These are phyloP conservation scores for Lantana camara DNA, from an alignment of 257 asterid species.

Conservation along the genomic window DNA sequence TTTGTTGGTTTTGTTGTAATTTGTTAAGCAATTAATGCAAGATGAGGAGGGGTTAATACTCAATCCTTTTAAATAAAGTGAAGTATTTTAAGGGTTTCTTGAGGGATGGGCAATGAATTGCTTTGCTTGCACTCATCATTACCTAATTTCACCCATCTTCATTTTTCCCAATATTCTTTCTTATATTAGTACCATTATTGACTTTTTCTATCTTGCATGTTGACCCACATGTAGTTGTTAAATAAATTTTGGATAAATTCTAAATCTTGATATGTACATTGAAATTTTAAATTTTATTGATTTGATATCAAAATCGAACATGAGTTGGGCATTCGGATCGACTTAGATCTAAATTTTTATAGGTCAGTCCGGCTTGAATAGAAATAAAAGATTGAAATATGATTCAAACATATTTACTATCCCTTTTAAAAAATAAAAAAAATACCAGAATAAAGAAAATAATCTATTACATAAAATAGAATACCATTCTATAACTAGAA, in stretches of 20 bases:
- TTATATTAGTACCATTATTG: not conserved
- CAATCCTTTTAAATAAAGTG: not conserved
- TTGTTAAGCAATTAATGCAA: slow-evolving; percentile 13
- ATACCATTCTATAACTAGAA: too few relatives aligned
- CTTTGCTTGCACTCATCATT: slow-evolving; percentile 56
- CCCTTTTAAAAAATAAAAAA: too few relatives aligned
- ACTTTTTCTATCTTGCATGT: not conserved
- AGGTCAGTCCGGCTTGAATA: too few relatives aligned
- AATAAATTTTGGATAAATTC: not conserved
- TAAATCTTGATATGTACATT: too few relatives aligned
- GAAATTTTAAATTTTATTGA: too few relatives aligned
- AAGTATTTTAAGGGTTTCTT: slow-evolving; percentile 43
- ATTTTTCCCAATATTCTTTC: not conserved
- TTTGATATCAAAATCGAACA: too few relatives aligned
- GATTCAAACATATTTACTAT: too few relatives aligned
- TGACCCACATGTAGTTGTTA: slow-evolving; percentile 15
- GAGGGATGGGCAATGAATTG: slow-evolving; percentile 52
- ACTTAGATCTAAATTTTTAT: too few relatives aligned
- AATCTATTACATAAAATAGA: too few relatives aligned
- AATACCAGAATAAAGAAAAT: too few relatives aligned
- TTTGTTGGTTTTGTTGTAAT: not conserved
- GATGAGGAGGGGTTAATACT: not conserved
- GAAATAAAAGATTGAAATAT: too few relatives aligned
- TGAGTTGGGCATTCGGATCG: too few relatives aligned
- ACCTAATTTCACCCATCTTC: slow-evolving; percentile 18